Percentiles rank a stretch among this genome's conserved stretches.
phyloP scores from a whole-genome alignment of 345 rosid genomes.

The Arabis alpina region DNA sequence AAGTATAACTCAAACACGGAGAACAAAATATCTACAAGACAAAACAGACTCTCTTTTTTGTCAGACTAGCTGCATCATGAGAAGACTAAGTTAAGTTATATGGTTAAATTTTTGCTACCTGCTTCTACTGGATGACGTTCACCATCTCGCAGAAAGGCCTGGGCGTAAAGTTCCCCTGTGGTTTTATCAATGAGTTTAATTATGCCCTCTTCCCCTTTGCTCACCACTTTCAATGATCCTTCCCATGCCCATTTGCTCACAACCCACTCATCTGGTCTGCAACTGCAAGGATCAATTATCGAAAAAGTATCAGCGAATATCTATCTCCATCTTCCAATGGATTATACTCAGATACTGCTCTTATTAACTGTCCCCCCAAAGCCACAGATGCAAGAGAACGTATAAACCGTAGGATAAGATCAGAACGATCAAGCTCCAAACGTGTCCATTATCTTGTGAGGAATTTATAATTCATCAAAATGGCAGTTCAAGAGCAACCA shows the following conservation, averaged over 20 bases:
- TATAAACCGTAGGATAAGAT: not conserved
- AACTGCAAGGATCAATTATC: constrained; percentile 50
- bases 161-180: too few species aligned
- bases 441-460: not conserved
- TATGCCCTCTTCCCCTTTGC: constrained; percentile 97
- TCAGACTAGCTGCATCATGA: constrained; percentile 11
- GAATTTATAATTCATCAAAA: not conserved
- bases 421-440: constrained; percentile 5
- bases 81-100: constrained; percentile 29
- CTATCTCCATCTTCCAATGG: constrained; percentile 4
- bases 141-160: constrained; percentile 89
- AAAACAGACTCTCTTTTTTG: constrained; percentile 46
- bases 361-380: too few species aligned
- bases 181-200: too few species aligned
- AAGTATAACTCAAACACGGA: constrained; percentile 31
- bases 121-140: constrained; percentile 99
- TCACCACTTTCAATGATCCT: constrained; percentile 78
- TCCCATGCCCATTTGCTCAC: constrained; percentile 99
- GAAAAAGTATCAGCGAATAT: constrained; percentile 27
- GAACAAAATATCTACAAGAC: too few species aligned
- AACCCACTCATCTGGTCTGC: constrained; percentile 99
- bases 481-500: constrained; percentile 1
- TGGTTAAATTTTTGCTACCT: constrained; percentile 52
- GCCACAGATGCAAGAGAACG: not conserved
- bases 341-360: too few species aligned